A percentile compares a stretch with the other conserved stretches of the same genome.
These are phyloP conservation scores for Elsinoe arachidis DNA, from an alignment of 2,329 filamentous ascomycete genomes.

Conservation along the genomic window DNA sequence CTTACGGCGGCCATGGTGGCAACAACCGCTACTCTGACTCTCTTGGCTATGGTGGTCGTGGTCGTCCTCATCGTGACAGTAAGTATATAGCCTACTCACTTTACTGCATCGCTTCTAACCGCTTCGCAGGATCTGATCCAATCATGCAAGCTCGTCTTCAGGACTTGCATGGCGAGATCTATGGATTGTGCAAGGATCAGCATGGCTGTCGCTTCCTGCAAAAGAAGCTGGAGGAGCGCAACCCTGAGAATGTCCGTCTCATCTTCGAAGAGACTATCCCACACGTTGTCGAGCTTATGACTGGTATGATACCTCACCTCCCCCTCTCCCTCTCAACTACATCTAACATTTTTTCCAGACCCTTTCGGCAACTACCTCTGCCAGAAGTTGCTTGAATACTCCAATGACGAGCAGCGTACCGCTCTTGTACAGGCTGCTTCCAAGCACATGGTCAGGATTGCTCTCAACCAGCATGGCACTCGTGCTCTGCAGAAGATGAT, in stretches of 20 bases:
- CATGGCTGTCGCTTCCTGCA: constrained; percentile 95
- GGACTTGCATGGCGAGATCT: constrained; percentile 72
- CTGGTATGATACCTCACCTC: constrained; percentile 38
- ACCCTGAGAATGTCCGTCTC: constrained; percentile 73
- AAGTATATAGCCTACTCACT: not conserved
- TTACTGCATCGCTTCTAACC: not conserved
- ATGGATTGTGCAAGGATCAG: constrained; percentile 91
- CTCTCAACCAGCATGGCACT: constrained; percentile 93
- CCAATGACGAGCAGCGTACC: constrained; percentile 90
- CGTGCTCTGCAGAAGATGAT: constrained; percentile 99
- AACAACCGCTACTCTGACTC: constrained; percentile 55
- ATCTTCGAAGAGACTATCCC: constrained; percentile 91
- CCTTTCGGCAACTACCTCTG: constrained; percentile 99
- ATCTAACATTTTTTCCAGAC: constrained; percentile 43
- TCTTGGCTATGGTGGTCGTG: constrained; percentile 39
- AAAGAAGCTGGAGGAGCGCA: constrained; percentile 90
- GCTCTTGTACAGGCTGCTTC: constrained; percentile 84
- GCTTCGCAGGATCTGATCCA: constrained; percentile 1
- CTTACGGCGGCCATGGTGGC: constrained; percentile 33
- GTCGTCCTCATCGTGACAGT: constrained; percentile 2
- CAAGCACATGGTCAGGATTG: constrained; percentile 81
- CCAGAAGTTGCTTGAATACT: constrained; percentile 94
- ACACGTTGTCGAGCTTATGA: constrained; percentile 96
- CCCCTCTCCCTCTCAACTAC: not conserved
- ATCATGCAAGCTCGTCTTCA: constrained; percentile 60